Base-by-base conservation (phyloP, 768 basidiomycete genomes). In the Wakefieldia striispora region DNA sequence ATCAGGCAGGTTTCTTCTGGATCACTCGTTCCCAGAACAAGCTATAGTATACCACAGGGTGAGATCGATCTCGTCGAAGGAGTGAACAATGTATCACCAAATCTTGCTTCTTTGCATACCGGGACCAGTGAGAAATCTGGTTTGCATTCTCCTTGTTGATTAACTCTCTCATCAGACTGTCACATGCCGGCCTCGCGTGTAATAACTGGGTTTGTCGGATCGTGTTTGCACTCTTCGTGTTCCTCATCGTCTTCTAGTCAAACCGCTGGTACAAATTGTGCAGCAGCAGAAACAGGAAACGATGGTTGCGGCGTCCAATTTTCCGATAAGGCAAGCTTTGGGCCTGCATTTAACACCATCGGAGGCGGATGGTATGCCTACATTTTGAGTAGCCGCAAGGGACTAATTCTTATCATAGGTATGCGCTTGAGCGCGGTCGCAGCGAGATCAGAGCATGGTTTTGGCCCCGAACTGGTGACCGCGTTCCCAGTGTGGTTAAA, bases 31-130 rank as follows among this genome's bases (percentile, higher is more conserved):
- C 29, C 24, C 17, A 1, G 14, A 19, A n/a, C 14, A 31, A 14
- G 23, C 20, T 38, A 23, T 47, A 39, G 27, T 14, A 17, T 14
- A 12, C n/a, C 1, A 9, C 14, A 67, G 60, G 65, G 63, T 35
- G 77, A 80, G 56, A 70, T 78, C 41, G 79, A 80, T 58, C 74
- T 78, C 41, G 60, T 79, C 36, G 79, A 80, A 54, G 72, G 74
- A 5, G 75, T 79, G 42, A 78, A 80, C 53, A 47, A 62, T 16
- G 55, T 70, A 43, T 45, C 53, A 4, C 60, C 61, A 20, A 79
- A 78, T 51, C 54, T 27, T 5, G 63, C 64, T 7, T 50, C 68
- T 8, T 50, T 70, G 26, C 68, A 70, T 29, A 70, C 68, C 3
- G 47, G 54, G 19, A 37, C 62, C 21, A 56, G 66, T 68, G 14